phyloP scores from a whole-genome alignment of 106 monocot species.

The Phalaenopsis aphrodite region DNA sequence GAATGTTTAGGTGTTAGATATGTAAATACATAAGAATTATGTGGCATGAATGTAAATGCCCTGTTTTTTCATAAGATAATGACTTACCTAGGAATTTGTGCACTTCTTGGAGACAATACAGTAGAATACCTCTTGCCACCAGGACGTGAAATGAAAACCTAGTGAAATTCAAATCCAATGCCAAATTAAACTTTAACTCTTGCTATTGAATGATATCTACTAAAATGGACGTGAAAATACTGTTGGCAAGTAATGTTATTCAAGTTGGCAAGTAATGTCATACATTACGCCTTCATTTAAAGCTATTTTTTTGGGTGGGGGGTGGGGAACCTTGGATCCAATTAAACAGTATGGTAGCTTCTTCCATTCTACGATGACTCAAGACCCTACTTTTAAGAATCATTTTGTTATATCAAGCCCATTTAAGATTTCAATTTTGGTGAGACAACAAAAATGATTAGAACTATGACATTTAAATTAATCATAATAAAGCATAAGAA shows the following conservation, averaged over 20 bases:
- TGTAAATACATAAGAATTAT: too few relatives aligned
- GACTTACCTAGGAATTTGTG: conserved; percentile 59
- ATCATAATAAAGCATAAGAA: too few relatives aligned
- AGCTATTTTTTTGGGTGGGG: not conserved
- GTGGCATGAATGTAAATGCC: too few relatives aligned
- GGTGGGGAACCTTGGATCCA: not conserved
- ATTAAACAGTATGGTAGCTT: too few relatives aligned
- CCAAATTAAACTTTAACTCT: not conserved
- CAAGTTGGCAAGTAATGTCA: not conserved
- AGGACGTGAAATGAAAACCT: conserved; percentile 75
- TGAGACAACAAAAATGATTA: too few relatives aligned
- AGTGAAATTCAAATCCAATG: not conserved
- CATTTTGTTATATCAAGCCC: too few relatives aligned
- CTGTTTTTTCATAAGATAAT: not conserved
- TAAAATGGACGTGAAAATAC: not conserved
- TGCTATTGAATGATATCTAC: not conserved
- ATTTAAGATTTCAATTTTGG: too few relatives aligned
- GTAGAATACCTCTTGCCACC: conserved; percentile 62
- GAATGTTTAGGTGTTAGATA: too few relatives aligned
- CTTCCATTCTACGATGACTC: too few relatives aligned
- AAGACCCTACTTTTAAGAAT: too few relatives aligned
- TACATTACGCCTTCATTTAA: not conserved
- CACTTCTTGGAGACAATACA: conserved; percentile 46
- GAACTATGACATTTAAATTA: too few relatives aligned
- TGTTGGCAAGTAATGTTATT: not conserved